Percentiles rank a stretch among this genome's conserved stretches.
Evolutionary conservation across 2,329 filamentous ascomycete genomes (phyloP).

Genomic region (Cytospora piceicola): DNA sequence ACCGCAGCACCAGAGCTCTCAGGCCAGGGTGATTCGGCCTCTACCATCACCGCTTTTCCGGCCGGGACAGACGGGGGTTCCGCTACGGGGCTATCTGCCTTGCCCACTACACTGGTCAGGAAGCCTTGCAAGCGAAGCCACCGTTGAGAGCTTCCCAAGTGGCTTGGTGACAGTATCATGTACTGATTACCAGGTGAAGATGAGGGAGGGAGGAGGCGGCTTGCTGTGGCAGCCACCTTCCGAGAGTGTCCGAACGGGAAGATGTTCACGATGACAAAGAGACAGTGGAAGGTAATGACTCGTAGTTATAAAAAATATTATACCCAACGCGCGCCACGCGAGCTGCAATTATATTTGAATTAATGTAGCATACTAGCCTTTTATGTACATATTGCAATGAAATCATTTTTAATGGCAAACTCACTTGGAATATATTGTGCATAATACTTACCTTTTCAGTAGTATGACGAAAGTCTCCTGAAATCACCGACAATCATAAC

Average conservation of each 20-base stretch:
- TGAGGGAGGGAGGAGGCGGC: not conserved
- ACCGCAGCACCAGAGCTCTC: not conserved
- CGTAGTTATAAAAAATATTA: not conserved
- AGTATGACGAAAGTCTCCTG: no score
- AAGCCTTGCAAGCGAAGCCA: not conserved
- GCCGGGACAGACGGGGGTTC: not conserved
- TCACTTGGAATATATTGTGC: not conserved
- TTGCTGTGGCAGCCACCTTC: not conserved
- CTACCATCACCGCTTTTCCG: not conserved
- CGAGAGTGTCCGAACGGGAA: no score
- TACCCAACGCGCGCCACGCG: not conserved
- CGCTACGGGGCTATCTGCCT: not conserved
- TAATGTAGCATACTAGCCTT: not conserved
- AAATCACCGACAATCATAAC: no score
- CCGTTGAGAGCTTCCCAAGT: not conserved
- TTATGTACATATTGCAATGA: not conserved
- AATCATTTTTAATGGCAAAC: not conserved
- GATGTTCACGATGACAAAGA: not conserved
- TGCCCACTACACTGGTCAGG: not conserved
- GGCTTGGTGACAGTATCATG: not conserved
- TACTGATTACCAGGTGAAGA: not conserved
- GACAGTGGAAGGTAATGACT: not conserved
- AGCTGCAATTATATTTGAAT: not conserved
- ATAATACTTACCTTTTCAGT: no score
- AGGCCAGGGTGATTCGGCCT: not conserved